Conservation (phyloP, 768 basidiomycete genomes). For the Naganishia randhawae region DNA sequence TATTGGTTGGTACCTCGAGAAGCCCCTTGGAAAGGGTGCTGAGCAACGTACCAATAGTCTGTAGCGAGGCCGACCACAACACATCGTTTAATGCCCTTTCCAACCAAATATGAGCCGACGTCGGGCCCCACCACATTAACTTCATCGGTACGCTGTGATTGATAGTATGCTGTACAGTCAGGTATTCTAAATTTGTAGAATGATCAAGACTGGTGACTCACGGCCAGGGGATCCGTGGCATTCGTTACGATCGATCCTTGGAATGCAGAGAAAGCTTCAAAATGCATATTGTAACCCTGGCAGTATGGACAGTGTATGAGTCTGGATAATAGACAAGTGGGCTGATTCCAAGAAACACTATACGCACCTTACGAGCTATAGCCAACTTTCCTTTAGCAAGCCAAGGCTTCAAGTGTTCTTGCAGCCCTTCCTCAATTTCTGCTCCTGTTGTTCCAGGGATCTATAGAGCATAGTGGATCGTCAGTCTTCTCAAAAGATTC, state of each 20-base stretch:
- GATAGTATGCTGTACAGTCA: not conserved
- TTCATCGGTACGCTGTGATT: not conserved
- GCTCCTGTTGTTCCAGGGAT: conserved; percentile 60
- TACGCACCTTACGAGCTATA: conserved; percentile 47
- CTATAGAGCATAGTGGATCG: conserved; percentile 24
- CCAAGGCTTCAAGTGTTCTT: conserved; percentile 55
- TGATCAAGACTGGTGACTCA: not conserved
- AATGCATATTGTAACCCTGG: conserved; percentile 53
- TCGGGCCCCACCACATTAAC: not conserved
- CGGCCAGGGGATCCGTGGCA: not conserved
- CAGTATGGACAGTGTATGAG: not conserved
- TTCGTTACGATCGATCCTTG: conserved; percentile 4
- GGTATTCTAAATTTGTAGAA: no score
- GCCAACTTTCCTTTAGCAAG: conserved; percentile 30
- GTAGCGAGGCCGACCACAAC: conserved; percentile 19
- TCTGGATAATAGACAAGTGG: no score
- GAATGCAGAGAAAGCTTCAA: conserved; percentile 26
- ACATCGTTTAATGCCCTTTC: conserved; percentile 33
- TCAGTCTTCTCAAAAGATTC: not conserved
- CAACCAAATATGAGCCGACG: conserved; percentile 14
- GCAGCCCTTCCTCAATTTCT: conserved; percentile 61
- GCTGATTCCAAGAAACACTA: no score
- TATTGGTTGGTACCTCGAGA: no score
- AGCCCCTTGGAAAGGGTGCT: no score
- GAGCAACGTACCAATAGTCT: conserved; percentile 6